Evolutionary conservation across 371 early-diverging fungal species (phyloP).

Genomic region (Chytridiales sp.): DNA sequence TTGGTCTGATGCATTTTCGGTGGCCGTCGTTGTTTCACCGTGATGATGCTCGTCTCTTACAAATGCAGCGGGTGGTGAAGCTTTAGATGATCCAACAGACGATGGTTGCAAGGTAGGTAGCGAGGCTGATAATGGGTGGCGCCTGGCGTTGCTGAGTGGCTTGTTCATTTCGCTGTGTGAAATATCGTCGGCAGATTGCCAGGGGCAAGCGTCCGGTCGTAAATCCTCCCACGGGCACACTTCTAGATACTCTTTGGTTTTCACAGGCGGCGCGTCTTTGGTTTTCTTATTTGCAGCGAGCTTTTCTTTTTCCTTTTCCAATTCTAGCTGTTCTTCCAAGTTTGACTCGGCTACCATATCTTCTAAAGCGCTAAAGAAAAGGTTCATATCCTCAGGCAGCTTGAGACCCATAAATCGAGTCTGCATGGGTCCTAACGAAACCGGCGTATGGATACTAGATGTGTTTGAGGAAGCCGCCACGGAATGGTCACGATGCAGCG

Average conservation of each 20-base stretch:
- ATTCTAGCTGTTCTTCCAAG: too few relatives aligned
- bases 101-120: too few relatives aligned
- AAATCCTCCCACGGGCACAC: neutral
- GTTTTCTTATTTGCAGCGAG: neutral
- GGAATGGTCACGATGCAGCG: too few relatives aligned
- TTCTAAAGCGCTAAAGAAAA: conserved; percentile 22
- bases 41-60: too few relatives aligned
- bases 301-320: too few relatives aligned
- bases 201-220: neutral
- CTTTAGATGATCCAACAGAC: too few relatives aligned
- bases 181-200: neutral
- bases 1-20: too few relatives aligned
- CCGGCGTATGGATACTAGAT: neutral
- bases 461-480: conserved; percentile 1
- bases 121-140: too few relatives aligned
- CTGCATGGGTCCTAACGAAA: conserved; percentile 15
- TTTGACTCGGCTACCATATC: conserved; percentile 18
- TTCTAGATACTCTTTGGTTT: neutral
- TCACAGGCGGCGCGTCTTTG: neutral
- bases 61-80: too few relatives aligned
- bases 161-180: too few relatives aligned
- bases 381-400: conserved; percentile 20
- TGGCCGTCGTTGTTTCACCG: too few relatives aligned
- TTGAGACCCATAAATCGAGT: conserved; percentile 6
- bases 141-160: too few relatives aligned